Evolutionary conservation across 23 red algal species (phyloP).

Genomic region (Gracilaria gracilis): DNA sequence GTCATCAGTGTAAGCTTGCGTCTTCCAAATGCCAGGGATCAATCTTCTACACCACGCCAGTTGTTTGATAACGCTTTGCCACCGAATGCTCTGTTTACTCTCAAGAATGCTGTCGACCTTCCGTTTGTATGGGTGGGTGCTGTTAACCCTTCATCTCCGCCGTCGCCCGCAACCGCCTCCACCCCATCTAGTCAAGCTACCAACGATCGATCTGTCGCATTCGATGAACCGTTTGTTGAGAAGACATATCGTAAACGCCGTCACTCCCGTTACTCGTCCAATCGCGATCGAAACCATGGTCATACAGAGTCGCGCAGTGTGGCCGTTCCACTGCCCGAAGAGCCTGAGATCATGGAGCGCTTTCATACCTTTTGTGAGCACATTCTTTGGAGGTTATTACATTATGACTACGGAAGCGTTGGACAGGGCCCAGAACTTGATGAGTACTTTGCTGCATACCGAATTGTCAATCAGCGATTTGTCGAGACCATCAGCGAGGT

Average conservation of each 20-base stretch:
- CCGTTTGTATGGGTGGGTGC: constrained; percentile 83
- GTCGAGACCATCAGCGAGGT: constrained; percentile 84
- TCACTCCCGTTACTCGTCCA: constrained; percentile 18
- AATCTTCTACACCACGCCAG: constrained; percentile 45
- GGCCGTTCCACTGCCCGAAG: constrained; percentile 34
- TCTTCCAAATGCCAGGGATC: constrained; percentile 47
- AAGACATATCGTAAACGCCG: constrained; percentile 16
- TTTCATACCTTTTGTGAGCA: constrained; percentile 76
- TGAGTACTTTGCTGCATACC: constrained; percentile 76
- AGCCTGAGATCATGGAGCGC: constrained; percentile 39
- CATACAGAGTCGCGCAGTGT: constrained; percentile 31
- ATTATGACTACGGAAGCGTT: constrained; percentile 82
- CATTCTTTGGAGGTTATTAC: constrained; percentile 84
- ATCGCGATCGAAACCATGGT: constrained; percentile 21
- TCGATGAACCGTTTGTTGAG: constrained; percentile 5
- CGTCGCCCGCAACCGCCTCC: not conserved
- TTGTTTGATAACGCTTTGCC: constrained; percentile 59
- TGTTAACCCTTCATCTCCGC: constrained; percentile 6
- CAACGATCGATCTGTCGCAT: constrained; percentile 12
- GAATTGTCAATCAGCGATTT: constrained; percentile 76
- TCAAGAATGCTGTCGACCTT: constrained; percentile 25
- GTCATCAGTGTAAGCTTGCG: constrained; percentile 74
- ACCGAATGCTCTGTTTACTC: constrained; percentile 61
- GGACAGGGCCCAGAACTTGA: constrained; percentile 37
- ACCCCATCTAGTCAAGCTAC: not conserved